Conservation (phyloP, 805 yeast species). For the Torulaspora indica region DNA sequence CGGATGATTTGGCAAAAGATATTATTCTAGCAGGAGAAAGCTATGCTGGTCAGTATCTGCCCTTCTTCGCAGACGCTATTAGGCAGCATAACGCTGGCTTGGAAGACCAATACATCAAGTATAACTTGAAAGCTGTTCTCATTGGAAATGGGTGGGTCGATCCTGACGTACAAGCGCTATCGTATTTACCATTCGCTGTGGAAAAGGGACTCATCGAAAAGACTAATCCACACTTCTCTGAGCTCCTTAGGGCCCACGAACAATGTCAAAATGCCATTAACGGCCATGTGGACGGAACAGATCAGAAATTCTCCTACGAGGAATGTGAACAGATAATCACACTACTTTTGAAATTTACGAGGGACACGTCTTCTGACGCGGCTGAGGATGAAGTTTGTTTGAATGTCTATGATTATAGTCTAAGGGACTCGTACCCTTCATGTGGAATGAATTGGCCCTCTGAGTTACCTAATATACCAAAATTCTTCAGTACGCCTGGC, state of each 20-base stretch:
- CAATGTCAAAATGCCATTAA: conserved; percentile 54
- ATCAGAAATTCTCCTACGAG: conserved; percentile 28
- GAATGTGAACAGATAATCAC: conserved; percentile 45
- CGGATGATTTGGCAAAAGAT: conserved; percentile 60
- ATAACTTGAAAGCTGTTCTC: conserved; percentile 58
- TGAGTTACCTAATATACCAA: conserved; percentile 47
- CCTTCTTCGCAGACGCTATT: conserved; percentile 70
- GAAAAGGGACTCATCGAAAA: conserved; percentile 51
- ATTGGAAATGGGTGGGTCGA: conserved; percentile 96
- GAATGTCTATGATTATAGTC: conserved; percentile 77
- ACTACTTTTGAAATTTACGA: conserved; percentile 30
- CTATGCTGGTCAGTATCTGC: conserved; percentile 95
- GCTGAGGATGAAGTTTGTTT: conserved; percentile 48
- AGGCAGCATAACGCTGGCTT: conserved; percentile 41
- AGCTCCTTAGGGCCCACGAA: conserved; percentile 48
- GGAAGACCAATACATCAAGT: conserved; percentile 14
- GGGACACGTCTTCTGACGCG: conserved; percentile 17
- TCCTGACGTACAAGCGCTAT: conserved; percentile 76
- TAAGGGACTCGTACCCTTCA: conserved; percentile 68
- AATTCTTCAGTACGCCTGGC: conserved; percentile 46
- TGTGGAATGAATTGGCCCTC: conserved; percentile 96
- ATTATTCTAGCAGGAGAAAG: conserved; percentile 89
- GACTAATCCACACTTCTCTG: conserved; percentile 39
- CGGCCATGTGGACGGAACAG: conserved; percentile 17
- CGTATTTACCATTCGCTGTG: conserved; percentile 68